These are phyloP conservation scores for Russula sp. DNA, from an alignment of 768 basidiomycete species.

Conservation along the genomic window DNA sequence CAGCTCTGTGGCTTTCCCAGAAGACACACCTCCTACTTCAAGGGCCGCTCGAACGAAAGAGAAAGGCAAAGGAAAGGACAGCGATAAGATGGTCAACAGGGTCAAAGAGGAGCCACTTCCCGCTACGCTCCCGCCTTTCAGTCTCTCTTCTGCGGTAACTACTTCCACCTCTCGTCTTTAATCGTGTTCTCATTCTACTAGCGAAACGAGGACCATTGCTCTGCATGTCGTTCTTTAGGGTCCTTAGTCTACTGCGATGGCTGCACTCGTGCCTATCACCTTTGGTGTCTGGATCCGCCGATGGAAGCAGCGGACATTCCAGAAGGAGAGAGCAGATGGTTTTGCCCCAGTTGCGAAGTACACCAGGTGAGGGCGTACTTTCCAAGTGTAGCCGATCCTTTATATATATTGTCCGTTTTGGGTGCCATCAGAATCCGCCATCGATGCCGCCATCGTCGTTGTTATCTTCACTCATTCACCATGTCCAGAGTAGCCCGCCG, in stretches of 20 bases:
- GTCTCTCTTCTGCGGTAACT: conserved; percentile 35
- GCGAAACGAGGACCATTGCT: conserved; percentile 81
- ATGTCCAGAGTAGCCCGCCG: conserved; percentile 63
- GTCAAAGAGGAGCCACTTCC: conserved; percentile 43
- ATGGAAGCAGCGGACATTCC: conserved; percentile 84
- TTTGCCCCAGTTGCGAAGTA: conserved; percentile 65
- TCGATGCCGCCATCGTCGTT: conserved; percentile 61
- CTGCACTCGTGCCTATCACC: conserved; percentile 92
- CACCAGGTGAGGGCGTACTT: conserved; percentile 45
- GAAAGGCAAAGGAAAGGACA: conserved; percentile 46
- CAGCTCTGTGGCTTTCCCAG: conserved; percentile 34
- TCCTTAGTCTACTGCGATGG: conserved; percentile 95
- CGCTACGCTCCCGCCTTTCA: conserved; percentile 34
- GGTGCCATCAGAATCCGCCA: conserved; percentile 50
- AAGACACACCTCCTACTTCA: conserved; percentile 23
- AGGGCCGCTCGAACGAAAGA: conserved; percentile 25
- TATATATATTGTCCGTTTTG: conserved; percentile 8
- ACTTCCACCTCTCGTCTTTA: conserved; percentile 6
- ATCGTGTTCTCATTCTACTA: conserved; percentile 24
- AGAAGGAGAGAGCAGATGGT: conserved; percentile 67
- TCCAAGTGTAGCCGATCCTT: conserved; percentile 26
- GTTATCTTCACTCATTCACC: conserved; percentile 65
- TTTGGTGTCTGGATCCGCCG: conserved; percentile 95
- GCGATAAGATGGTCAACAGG: conserved; percentile 28
- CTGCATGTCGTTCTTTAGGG: conserved; percentile 75